Evolutionary conservation across 257 asterid species (phyloP).

Genomic region (Thymus quinquecostatus): DNA sequence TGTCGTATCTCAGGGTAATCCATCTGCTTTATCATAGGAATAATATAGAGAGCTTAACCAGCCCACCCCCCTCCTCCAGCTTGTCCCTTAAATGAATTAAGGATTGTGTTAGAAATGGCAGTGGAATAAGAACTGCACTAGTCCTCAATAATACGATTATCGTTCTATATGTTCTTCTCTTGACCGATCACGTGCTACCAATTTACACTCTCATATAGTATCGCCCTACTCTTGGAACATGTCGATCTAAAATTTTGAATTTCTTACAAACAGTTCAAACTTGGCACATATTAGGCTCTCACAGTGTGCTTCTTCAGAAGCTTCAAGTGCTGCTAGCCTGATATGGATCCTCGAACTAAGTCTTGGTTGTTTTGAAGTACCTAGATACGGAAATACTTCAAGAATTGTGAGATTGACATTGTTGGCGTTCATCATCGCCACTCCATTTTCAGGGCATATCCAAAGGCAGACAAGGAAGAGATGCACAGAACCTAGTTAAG

Average conservation of each 20-base stretch:
- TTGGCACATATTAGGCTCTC: neutral
- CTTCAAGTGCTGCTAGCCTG: constrained; percentile 16
- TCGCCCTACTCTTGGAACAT: neutral
- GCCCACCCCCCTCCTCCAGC: neutral
- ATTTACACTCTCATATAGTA: neutral
- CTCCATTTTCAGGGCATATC: constrained; percentile 63
- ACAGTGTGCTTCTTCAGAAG: neutral
- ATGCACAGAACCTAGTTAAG: constrained; percentile 80
- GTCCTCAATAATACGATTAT: neutral
- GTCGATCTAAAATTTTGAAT: neutral
- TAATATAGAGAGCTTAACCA: neutral
- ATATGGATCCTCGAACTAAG: constrained; percentile 6
- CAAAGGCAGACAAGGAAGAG: constrained; percentile 96
- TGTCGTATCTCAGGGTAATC: neutral
- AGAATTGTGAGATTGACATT: constrained; percentile 15
- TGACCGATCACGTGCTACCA: constrained; percentile 3
- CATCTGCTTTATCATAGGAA: neutral
- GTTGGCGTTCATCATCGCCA: neutral
- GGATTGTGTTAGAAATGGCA: neutral
- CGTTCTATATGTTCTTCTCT: constrained; percentile 1
- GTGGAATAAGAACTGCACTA: neutral
- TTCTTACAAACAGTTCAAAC: neutral
- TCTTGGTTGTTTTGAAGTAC: neutral
- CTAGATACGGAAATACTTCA: neutral
- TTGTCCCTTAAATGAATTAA: neutral